Conservation (phyloP, 1,284 basidiomycete genomes). For the Cryptococcus hybrid region DNA sequence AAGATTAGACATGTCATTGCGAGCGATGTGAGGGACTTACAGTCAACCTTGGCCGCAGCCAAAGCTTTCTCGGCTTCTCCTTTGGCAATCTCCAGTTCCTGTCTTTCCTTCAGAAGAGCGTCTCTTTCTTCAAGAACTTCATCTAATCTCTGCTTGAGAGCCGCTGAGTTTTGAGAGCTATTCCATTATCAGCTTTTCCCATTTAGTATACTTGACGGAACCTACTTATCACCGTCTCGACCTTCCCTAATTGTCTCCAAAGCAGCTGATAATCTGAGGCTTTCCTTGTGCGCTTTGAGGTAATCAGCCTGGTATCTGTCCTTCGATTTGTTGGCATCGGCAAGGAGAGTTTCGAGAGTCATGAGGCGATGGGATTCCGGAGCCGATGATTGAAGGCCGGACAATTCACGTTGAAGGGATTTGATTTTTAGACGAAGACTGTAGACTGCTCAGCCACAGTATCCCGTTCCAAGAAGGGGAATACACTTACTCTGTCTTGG, state of each 20-base stretch:
- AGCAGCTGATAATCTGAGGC: conserved; percentile 73
- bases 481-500: conserved; percentile 67
- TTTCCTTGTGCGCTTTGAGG: conserved; percentile 76
- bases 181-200: not conserved
- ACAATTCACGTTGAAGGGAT: conserved; percentile 77
- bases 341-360: conserved; percentile 84
- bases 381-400: conserved; percentile 63
- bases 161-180: conserved; percentile 81
- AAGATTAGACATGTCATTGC: not conserved
- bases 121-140: conserved; percentile 85
- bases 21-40: conserved; percentile 54
- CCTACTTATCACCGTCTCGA: not conserved
- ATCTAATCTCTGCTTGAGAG: conserved; percentile 79
- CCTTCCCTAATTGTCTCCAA: conserved; percentile 76
- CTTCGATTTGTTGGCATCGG: conserved; percentile 88
- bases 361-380: conserved; percentile 70
- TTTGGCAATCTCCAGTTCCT: conserved; percentile 56
- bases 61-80: conserved; percentile 68
- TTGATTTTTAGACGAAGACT: conserved; percentile 77
- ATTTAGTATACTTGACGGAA: not conserved
- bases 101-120: conserved; percentile 58
- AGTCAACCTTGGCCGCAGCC: conserved; percentile 78
- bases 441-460: not conserved
- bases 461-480: not conserved
- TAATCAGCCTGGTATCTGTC: conserved; percentile 86